Evolutionary conservation across 2,329 filamentous ascomycete species (phyloP), one percentile per base, ranked within the genome.

Genomic region (Aureobasidium sp.): DNA sequence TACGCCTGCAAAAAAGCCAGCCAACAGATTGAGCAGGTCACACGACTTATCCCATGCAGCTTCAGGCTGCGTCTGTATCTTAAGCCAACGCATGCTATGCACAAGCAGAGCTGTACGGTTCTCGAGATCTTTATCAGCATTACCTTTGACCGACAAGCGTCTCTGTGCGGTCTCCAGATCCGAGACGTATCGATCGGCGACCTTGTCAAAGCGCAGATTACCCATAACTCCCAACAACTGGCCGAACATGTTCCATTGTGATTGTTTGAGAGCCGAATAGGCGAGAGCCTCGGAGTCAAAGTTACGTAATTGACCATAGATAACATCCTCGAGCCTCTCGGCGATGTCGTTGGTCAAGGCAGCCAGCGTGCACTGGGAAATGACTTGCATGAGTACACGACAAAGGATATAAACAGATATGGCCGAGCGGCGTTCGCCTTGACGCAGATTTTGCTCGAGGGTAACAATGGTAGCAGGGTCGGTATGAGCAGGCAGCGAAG

Each of bases 351-450:
- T 80, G 6, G 90, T 96, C 67, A 99, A 90, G 22, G 86, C 88
- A 37, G 86, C 82, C 48, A 97, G 78, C 31, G 83, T 92, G 69
- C 91, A 97, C 74, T 97, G 91, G 42, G 88, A 87, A 72, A 97
- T 94, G 53, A 99, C 92, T 73, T 97, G 91, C 61, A 97, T 88
- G 55, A 99, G 79, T 8, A 97, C 93, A 34, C 94, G 86, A 71
- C 94, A 99, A 3, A 99, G 84, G 22, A 99, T 89, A 71, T 96
- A 99, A 55, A 97, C 96, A 1, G 95, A 97, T 3, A 96, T 90
- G 0, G 90, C 95, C 5, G 93, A 96, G 44, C 91, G 87, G 58
- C 93, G 87, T 75, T 99, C 94, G 17, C 72, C 72, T 34, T 69
- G 60, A 11, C 63, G 62, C 15, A 73, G 68, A 15, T 68, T 66